phyloP scores from a whole-genome alignment of 2,329 filamentous ascomycete genomes.

The Pleoardoris graminearum region DNA sequence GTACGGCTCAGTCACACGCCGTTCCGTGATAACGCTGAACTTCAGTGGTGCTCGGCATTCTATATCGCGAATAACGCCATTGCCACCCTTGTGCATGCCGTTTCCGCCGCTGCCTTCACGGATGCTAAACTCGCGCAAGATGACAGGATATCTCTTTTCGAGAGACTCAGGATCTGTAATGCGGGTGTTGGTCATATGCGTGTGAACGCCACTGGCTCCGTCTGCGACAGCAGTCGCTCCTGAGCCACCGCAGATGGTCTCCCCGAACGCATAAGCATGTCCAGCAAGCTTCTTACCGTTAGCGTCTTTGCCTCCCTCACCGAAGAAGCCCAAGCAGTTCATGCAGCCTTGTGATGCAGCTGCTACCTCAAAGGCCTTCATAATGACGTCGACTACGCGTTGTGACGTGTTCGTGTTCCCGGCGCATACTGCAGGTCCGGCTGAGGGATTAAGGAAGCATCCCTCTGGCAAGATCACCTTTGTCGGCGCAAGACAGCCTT shows the following conservation, averaged over 20 bases:
- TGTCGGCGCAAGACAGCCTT: slow-evolving; percentile 37
- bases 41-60: slow-evolving; percentile 35
- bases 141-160: slow-evolving; percentile 42
- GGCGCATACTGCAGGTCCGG: slow-evolving; percentile 31
- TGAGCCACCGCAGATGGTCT: slow-evolving; percentile 43
- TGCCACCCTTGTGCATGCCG: slow-evolving; percentile 34
- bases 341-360: slow-evolving; percentile 34
- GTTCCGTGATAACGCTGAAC: slow-evolving; percentile 37
- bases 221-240: slow-evolving; percentile 40
- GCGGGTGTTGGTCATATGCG: slow-evolving; percentile 45
- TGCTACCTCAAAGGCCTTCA: slow-evolving; percentile 35
- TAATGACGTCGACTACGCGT: slow-evolving; percentile 37
- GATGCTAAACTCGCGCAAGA: slow-evolving; percentile 39
- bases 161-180: slow-evolving; percentile 44
- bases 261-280: slow-evolving; percentile 36
- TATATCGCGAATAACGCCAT: slow-evolving; percentile 37
- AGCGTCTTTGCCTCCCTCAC: slow-evolving; percentile 30
- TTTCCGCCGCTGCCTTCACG: slow-evolving; percentile 34
- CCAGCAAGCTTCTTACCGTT: slow-evolving; percentile 17
- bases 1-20: slow-evolving; percentile 38
- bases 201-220: slow-evolving; percentile 39
- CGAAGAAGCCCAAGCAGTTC: slow-evolving; percentile 36
- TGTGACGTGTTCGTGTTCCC: slow-evolving; percentile 39
- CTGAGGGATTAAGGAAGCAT: slow-evolving; percentile 33
- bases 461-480: slow-evolving; percentile 31